Conservation (phyloP, 176 grass and related monocot genomes). For the Saccharum spontaneum region DNA sequence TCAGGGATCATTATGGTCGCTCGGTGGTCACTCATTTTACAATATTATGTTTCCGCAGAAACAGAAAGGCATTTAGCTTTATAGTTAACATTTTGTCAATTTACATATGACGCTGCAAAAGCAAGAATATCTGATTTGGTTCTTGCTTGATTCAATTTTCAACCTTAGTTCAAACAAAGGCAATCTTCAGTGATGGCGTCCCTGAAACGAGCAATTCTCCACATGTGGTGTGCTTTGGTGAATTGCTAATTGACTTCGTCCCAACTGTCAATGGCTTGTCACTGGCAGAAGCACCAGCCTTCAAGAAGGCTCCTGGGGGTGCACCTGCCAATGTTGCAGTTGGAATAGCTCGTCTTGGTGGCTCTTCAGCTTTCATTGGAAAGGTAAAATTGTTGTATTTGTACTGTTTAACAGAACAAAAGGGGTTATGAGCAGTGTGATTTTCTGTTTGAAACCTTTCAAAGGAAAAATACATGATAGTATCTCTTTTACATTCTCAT, state of each 20-base stretch:
- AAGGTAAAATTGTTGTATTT: conserved; percentile 55
- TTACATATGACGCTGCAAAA: not conserved
- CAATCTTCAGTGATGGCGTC: conserved; percentile 30
- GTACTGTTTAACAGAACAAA: not conserved
- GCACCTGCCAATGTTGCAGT: conserved; percentile 97
- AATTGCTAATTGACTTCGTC: conserved; percentile 92
- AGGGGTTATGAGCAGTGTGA: not conserved
- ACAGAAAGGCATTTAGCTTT: not conserved
- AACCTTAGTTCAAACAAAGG: conserved; percentile 49
- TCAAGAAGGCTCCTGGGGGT: conserved; percentile 93
- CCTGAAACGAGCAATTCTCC: conserved; percentile 50
- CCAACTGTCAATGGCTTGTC: conserved; percentile 75
- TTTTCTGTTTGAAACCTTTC: not conserved
- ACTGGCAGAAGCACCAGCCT: conserved; percentile 76
- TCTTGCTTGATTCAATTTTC: conserved; percentile 20
- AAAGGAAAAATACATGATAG: not conserved
- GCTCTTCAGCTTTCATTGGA: conserved; percentile 89
- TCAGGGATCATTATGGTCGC: not conserved
- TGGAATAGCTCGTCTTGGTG: conserved; percentile 90
- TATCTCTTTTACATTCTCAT: not conserved
- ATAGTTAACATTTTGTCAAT: conserved; percentile 20
- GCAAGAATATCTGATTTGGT: conserved; percentile 19
- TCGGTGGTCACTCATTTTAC: not conserved
- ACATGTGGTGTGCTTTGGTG: conserved; percentile 85
- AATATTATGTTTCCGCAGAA: not conserved